Percentiles rank a stretch among this genome's conserved stretches.
Evolutionary conservation across 1,284 basidiomycete species (phyloP).

Genomic region (Fereydounia khargensis): DNA sequence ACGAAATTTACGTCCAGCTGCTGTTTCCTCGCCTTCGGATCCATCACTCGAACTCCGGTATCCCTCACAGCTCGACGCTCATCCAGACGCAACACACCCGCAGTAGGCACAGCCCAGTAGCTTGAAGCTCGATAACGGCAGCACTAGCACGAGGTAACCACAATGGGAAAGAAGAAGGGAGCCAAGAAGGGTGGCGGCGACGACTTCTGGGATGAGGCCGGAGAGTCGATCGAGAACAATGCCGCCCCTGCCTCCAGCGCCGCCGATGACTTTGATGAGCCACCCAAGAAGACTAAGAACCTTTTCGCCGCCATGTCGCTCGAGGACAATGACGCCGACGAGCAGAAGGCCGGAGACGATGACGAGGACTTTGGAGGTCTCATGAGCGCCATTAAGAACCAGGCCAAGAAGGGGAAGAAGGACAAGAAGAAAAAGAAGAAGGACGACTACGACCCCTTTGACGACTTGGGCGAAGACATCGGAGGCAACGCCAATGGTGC

Average conservation of each 20-base stretch:
- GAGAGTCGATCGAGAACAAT: conserved; percentile 33
- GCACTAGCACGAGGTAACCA: too few relatives aligned
- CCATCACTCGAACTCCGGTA: background rate
- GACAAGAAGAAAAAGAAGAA: conserved; percentile 45
- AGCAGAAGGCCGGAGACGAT: conserved; percentile 19
- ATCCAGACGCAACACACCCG: background rate
- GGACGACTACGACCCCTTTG: conserved; percentile 50
- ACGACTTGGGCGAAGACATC: conserved; percentile 47
- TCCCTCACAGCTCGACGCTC: background rate
- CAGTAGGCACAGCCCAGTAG: too few relatives aligned
- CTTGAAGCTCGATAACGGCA: too few relatives aligned
- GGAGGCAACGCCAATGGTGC: conserved; percentile 26
- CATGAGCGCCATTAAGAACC: conserved; percentile 38
- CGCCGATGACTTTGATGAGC: conserved; percentile 8
- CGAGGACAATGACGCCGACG: conserved; percentile 21
- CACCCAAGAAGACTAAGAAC: conserved; percentile 15
- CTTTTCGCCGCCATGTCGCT: conserved; percentile 32
- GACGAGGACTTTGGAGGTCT: conserved; percentile 43
- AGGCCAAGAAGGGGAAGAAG: conserved; percentile 46
- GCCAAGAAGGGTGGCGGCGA: conserved; percentile 40
- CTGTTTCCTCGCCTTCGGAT: background rate
- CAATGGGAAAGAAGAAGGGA: conserved; percentile 52
- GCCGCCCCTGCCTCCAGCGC: conserved; percentile 2
- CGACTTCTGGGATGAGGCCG: conserved; percentile 49
- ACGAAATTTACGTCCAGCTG: too few relatives aligned